Evolutionary conservation across 495 filamentous ascomycete species (phyloP).

Genomic region (Hypomontagnella monticulosa): DNA sequence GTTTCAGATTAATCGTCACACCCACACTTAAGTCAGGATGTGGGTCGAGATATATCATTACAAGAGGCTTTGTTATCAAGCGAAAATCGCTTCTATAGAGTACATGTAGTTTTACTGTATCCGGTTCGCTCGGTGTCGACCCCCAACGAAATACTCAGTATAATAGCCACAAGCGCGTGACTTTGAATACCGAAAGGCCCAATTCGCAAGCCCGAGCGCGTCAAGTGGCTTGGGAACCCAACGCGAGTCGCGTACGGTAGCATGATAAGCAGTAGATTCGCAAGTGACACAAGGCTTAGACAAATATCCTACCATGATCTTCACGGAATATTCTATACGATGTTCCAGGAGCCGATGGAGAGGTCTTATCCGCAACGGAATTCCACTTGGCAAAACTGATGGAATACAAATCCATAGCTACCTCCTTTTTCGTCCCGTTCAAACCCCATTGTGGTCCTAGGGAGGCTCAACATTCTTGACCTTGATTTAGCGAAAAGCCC

Average conservation of each 20-base stretch:
- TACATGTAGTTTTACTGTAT: background rate
- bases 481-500: background rate
- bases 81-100: background rate
- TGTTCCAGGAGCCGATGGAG: no score
- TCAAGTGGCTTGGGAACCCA: background rate
- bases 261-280: slow-evolving; percentile 10
- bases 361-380: no score
- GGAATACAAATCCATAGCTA: background rate
- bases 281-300: background rate
- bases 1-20: background rate
- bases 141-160: slow-evolving; percentile 10
- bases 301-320: no score
- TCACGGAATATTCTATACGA: no score
- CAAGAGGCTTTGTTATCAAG: background rate
- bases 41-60: background rate
- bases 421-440: background rate
- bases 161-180: background rate
- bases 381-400: background rate
- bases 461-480: background rate
- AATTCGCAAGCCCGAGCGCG: slow-evolving; percentile 9
- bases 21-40: background rate
- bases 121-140: background rate
- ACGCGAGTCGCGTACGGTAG: background rate
- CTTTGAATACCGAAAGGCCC: background rate
- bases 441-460: background rate